Conservation (phyloP, 352 stramenopile species). For the Globisporangium barbulae region DNA sequence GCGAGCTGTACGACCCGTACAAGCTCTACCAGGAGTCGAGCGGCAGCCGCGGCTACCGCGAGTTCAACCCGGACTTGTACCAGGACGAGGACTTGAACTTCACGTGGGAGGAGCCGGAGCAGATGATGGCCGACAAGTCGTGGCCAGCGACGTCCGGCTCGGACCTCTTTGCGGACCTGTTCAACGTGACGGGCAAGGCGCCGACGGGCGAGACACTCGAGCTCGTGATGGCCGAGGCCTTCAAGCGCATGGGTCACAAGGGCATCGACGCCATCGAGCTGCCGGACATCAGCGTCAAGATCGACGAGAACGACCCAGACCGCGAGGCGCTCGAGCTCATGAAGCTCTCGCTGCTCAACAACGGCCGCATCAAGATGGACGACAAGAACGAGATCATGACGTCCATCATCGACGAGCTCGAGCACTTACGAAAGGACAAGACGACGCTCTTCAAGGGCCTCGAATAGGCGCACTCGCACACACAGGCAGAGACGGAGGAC, state of each 20-base stretch:
- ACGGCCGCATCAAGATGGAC: constrained; percentile 84
- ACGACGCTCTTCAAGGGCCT: constrained; percentile 81
- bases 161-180: constrained; percentile 77
- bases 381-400: constrained; percentile 88
- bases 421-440: constrained; percentile 82
- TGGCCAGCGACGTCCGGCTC: constrained; percentile 77
- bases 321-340: constrained; percentile 84
- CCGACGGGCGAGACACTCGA: constrained; percentile 61
- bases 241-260: constrained; percentile 74
- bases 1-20: constrained; percentile 77
- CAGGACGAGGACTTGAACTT: constrained; percentile 49
- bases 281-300: constrained; percentile 65
- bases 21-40: constrained; percentile 74
- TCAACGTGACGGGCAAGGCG: constrained; percentile 67
- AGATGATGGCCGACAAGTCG: constrained; percentile 88
- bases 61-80: constrained; percentile 75
- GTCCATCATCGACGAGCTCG: constrained; percentile 76
- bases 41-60: constrained; percentile 65
- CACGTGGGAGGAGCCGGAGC: constrained; percentile 69
- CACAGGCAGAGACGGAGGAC: constrained; percentile 16
- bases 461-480: constrained; percentile 26
- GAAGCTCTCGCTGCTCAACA: constrained; percentile 88
- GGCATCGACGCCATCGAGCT: constrained; percentile 67
- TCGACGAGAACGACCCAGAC: constrained; percentile 67
- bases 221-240: constrained; percentile 67